Percentiles rank a stretch among this genome's conserved stretches.
phyloP scores from a whole-genome alignment of 2,329 filamentous ascomycete species.

The Ophiostoma triangulosporum region DNA sequence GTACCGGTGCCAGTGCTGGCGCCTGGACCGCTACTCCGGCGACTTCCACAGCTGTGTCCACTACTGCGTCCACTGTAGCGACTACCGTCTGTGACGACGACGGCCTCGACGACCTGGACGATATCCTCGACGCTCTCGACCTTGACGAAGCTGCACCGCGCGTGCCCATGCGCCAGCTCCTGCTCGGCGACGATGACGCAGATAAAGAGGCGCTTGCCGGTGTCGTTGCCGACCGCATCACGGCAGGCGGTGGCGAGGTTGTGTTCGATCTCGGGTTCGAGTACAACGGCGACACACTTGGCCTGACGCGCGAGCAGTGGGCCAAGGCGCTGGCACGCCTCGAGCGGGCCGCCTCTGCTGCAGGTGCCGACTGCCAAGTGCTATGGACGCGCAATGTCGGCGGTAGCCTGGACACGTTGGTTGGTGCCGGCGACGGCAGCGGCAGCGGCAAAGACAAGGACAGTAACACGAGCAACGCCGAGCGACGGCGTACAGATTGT shows the following conservation, averaged over 20 bases:
- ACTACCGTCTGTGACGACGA: constrained; percentile 18
- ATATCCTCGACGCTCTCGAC: constrained; percentile 82
- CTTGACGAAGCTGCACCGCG: constrained; percentile 55
- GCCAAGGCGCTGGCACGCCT: constrained; percentile 54
- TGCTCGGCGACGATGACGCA: constrained; percentile 41
- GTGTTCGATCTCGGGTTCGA: constrained; percentile 89
- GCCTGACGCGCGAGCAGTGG: constrained; percentile 63
- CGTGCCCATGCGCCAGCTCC: constrained; percentile 59
- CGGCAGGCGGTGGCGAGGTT: constrained; percentile 76
- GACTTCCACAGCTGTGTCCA: constrained; percentile 16
- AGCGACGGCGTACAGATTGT: constrained; percentile 54
- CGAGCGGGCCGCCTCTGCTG: constrained; percentile 45
- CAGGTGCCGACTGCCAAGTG: constrained; percentile 64
- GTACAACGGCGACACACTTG: constrained; percentile 77
- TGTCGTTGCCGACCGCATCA: constrained; percentile 54
- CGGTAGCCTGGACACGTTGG: constrained; percentile 52
- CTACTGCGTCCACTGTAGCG: constrained; percentile 18
- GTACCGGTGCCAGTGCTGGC: constrained; percentile 32
- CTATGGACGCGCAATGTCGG: constrained; percentile 86
- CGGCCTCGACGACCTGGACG: constrained; percentile 69
- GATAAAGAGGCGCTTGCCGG: constrained; percentile 51
- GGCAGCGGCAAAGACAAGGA: background rate
- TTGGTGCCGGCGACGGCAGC: background rate
- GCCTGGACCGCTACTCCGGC: constrained; percentile 16
- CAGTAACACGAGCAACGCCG: constrained; percentile 20